phyloP scores from a whole-genome alignment of 1,284 basidiomycete species.

The Trichosporon inkin region DNA sequence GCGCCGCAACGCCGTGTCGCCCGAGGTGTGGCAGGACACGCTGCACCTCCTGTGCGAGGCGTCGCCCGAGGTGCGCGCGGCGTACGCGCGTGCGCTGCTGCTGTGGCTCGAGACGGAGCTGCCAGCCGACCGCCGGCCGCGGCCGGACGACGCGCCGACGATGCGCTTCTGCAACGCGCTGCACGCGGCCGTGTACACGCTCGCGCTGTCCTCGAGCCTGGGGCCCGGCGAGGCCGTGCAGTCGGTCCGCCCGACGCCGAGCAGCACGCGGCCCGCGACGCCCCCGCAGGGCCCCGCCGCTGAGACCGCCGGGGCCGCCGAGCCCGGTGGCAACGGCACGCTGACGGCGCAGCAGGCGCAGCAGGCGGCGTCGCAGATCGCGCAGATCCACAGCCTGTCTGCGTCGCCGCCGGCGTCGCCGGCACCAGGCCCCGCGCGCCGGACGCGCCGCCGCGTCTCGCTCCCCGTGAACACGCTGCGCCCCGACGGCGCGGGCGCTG shows the following conservation, averaged over 20 bases:
- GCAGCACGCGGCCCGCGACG: not conserved
- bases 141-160: conserved; percentile 28
- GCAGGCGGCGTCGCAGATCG: conserved; percentile 1
- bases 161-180: conserved; percentile 68
- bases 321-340: too few species aligned
- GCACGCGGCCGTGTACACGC: conserved; percentile 70
- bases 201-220: conserved; percentile 65
- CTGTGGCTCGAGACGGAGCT: conserved; percentile 73
- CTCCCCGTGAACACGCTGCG: conserved; percentile 54
- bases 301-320: too few species aligned
- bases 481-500: not conserved
- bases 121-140: conserved; percentile 46
- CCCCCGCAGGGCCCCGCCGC: not conserved
- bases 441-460: conserved; percentile 43
- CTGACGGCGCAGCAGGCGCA: not conserved
- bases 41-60: conserved; percentile 73
- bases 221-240: conserved; percentile 33
- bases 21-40: conserved; percentile 85
- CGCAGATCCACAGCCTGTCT: conserved; percentile 6
- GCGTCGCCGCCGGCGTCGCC: too few species aligned
- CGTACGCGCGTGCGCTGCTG: conserved; percentile 67
- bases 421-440: conserved; percentile 9
- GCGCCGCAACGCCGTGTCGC: conserved; percentile 66
- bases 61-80: conserved; percentile 66
- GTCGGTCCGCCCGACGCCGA: too few species aligned